phyloP scores from a whole-genome alignment of 1,284 basidiomycete species.

The Irpex sp. region DNA sequence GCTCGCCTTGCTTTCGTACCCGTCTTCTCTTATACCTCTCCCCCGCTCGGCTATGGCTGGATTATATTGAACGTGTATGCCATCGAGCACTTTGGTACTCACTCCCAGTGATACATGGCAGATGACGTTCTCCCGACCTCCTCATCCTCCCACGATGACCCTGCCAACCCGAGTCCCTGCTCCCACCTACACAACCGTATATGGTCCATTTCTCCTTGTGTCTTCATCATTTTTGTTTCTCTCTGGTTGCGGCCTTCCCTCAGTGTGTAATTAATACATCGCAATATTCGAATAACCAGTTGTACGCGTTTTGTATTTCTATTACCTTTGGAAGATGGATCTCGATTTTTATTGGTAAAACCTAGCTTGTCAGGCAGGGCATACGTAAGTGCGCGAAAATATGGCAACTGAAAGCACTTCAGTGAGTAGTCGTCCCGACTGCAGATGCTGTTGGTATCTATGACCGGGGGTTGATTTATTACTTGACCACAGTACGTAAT shows the following conservation, averaged over 20 bases:
- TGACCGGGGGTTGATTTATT: too few species aligned
- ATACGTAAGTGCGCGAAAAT: too few species aligned
- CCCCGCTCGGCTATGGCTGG: neutral
- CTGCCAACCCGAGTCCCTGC: neutral
- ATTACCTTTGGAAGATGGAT: neutral
- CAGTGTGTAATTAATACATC: slow-evolving; percentile 3
- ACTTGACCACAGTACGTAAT: neutral
- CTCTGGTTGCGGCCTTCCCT: neutral
- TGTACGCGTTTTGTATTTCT: neutral
- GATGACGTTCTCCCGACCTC: neutral
- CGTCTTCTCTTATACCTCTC: neutral
- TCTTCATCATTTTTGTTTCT: neutral
- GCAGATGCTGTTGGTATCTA: too few species aligned
- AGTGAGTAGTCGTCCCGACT: too few species aligned
- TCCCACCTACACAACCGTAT: neutral
- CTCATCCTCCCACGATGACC: neutral
- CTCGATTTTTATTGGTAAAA: too few species aligned
- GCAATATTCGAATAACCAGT: neutral
- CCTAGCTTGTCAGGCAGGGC: too few species aligned
- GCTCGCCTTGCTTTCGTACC: neutral
- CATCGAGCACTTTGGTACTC: too few species aligned
- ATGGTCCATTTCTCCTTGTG: neutral
- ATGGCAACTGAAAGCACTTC: too few species aligned
- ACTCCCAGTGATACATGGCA: too few species aligned
- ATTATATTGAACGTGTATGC: too few species aligned